Conservation (phyloP, 345 rosid species). For the Fremontodendron californicum region DNA sequence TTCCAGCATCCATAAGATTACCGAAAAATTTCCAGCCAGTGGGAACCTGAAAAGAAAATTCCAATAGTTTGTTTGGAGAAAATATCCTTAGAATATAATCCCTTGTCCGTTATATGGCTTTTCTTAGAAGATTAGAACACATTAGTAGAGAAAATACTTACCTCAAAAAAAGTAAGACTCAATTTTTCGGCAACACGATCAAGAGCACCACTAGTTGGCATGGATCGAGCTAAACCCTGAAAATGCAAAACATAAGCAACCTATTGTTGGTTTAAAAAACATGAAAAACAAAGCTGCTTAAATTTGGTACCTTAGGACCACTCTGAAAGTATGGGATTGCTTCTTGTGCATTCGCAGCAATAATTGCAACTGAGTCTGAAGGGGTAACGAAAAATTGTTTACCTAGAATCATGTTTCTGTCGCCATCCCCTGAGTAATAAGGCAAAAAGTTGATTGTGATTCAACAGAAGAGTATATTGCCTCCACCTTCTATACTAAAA, state of each 20-base stretch:
- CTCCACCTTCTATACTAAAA: not conserved
- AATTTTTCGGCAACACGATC: conserved; percentile 87
- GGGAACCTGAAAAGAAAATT: conserved; percentile 61
- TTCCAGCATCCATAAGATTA: conserved; percentile 95
- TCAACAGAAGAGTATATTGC: not conserved
- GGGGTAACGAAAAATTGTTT: conserved; percentile 83
- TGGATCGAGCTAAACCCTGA: conserved; percentile 91
- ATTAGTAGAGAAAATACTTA: conserved; percentile 21
- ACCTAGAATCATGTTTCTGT: conserved; percentile 94
- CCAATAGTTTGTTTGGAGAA: conserved; percentile 18
- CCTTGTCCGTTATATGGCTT: not conserved
- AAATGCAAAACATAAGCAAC: conserved; percentile 18
- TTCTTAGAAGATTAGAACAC: conserved; percentile 4
- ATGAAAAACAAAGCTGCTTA: not conserved
- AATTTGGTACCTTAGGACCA: conserved; percentile 67
- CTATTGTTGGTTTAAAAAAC: not conserved
- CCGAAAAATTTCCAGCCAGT: conserved; percentile 99
- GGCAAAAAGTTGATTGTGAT: not conserved
- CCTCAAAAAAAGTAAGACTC: conserved; percentile 87
- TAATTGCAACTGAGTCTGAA: conserved; percentile 89
- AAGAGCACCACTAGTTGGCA: conserved; percentile 98
- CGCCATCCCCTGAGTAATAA: conserved; percentile 76
- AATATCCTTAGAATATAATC: conserved; percentile 1
- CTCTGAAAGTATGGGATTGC: conserved; percentile 75
- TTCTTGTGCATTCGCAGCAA: conserved; percentile 85